These are phyloP conservation scores for Fusarium veterinarium DNA, from an alignment of 2,329 filamentous ascomycete species.

Conservation along the genomic window DNA sequence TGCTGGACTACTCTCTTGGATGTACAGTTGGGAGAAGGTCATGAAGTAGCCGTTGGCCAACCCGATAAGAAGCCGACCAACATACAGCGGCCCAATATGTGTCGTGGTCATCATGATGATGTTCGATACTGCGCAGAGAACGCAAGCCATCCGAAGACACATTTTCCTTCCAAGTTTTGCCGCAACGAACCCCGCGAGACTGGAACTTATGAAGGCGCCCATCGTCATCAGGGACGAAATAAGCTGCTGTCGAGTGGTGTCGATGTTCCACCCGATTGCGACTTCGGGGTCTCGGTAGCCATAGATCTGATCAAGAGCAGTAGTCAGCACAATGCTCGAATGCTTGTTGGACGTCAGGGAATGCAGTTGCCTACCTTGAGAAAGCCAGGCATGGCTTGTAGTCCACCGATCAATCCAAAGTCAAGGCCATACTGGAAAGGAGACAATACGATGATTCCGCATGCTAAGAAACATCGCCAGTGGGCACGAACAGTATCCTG, in stretches of 20 bases:
- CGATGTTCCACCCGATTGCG: constrained; percentile 41
- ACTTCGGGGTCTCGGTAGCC: constrained; percentile 36
- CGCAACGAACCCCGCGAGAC: constrained; percentile 33
- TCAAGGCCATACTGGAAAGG: constrained; percentile 42
- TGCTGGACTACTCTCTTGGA: constrained; percentile 37
- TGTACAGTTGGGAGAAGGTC: constrained; percentile 40
- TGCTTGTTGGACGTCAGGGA: not conserved
- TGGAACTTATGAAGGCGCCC: constrained; percentile 40
- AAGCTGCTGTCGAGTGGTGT: constrained; percentile 37
- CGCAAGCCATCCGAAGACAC: constrained; percentile 36
- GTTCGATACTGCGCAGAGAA: constrained; percentile 34
- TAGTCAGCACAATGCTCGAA: not conserved
- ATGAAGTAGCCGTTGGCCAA: constrained; percentile 41
- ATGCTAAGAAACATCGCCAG: constrained; percentile 40
- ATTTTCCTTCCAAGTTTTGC: constrained; percentile 29
- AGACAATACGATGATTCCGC: constrained; percentile 35
- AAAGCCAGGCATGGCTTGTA: constrained; percentile 41
- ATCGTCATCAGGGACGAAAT: constrained; percentile 42
- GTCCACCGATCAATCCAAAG: constrained; percentile 38
- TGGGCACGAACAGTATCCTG: constrained; percentile 37
- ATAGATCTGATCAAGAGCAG: constrained; percentile 12
- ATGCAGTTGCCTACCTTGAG: constrained; percentile 7
- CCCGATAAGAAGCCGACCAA: constrained; percentile 33
- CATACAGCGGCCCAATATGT: constrained; percentile 31
- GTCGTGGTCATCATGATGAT: constrained; percentile 42